These are phyloP conservation scores for Podospora australis DNA, from an alignment of 495 filamentous ascomycete genomes.

Conservation along the genomic window DNA sequence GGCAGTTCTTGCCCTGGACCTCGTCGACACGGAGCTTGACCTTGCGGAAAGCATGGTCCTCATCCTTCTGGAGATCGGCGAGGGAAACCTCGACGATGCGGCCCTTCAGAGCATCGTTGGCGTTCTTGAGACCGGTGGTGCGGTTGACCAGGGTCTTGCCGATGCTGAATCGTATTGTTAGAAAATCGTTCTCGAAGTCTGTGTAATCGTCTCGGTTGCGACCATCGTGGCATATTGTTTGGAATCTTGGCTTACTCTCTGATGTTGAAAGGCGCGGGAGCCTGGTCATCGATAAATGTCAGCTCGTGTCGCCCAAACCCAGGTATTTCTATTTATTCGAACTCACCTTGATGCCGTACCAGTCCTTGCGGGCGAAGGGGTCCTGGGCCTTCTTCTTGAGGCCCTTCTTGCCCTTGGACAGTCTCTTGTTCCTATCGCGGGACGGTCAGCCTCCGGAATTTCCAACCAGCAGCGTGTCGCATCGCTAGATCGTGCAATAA, in stretches of 20 bases:
- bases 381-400: slow-evolving; percentile 98
- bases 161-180: slow-evolving; percentile 58
- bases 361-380: slow-evolving; percentile 97
- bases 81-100: slow-evolving; percentile 98
- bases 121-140: slow-evolving; percentile 98
- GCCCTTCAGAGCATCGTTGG: slow-evolving; percentile 97
- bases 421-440: slow-evolving; percentile 92
- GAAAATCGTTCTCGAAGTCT: slow-evolving; percentile 16
- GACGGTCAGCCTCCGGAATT: slow-evolving; percentile 35
- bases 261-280: slow-evolving; percentile 89
- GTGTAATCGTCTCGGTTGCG: slow-evolving; percentile 6
- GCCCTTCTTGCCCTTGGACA: slow-evolving; percentile 99
- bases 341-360: slow-evolving; percentile 92
- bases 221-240: slow-evolving; percentile 7
- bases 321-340: neutral
- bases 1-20: slow-evolving; percentile 98
- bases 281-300: slow-evolving; percentile 44
- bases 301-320: slow-evolving; percentile 2
- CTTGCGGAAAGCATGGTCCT: slow-evolving; percentile 99
- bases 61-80: slow-evolving; percentile 97
- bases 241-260: slow-evolving; percentile 70
- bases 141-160: slow-evolving; percentile 99
- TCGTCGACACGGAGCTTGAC: slow-evolving; percentile 98
- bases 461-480: slow-evolving; percentile 3
- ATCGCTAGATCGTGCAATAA: slow-evolving; percentile 10